These are phyloP conservation scores for Phytophthora boehmeriae DNA, from an alignment of 352 stramenopile species.

Conservation along the genomic window DNA sequence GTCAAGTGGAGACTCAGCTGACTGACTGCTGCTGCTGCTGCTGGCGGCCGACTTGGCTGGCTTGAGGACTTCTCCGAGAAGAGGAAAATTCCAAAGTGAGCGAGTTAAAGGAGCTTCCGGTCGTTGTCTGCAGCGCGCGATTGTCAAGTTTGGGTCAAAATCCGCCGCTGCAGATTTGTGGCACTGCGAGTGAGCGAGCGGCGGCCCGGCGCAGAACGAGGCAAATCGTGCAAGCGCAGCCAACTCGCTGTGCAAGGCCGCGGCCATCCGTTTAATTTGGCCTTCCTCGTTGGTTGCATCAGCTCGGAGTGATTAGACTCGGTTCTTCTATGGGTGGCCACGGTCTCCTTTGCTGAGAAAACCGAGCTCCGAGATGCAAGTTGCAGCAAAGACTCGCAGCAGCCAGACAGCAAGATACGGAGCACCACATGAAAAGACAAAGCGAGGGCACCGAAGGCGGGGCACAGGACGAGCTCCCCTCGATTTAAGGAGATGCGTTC, in stretches of 20 bases:
- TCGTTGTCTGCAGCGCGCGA: slow-evolving; percentile 2
- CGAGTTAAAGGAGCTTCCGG: slow-evolving; percentile 18
- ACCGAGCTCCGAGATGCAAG: slow-evolving; percentile 11
- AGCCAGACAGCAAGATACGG: slow-evolving; percentile 11
- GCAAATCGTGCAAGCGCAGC: slow-evolving; percentile 7
- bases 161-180: slow-evolving; percentile 27
- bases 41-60: slow-evolving; percentile 1
- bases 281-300: too few relatives aligned
- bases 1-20: slow-evolving; percentile 5
- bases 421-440: slow-evolving; percentile 11
- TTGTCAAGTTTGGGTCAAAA: slow-evolving; percentile 6
- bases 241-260: slow-evolving; percentile 10
- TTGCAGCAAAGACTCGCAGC: slow-evolving; percentile 8
- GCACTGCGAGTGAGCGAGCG: slow-evolving; percentile 15
- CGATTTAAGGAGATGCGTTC: slow-evolving; percentile 9
- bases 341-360: background rate
- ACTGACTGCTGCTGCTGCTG: slow-evolving; percentile 14
- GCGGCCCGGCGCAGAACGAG: slow-evolving; percentile 12
- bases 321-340: background rate
- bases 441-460: background rate
- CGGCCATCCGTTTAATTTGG: background rate
- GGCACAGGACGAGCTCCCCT: background rate
- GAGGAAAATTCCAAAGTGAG: slow-evolving; percentile 39
- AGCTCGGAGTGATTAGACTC: slow-evolving; percentile 8
- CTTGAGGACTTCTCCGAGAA: slow-evolving; percentile 11